Evolutionary conservation across 768 basidiomycete genomes (phyloP), one percentile per base, ranked within the genome.

Genomic region (Mycena maculata): DNA sequence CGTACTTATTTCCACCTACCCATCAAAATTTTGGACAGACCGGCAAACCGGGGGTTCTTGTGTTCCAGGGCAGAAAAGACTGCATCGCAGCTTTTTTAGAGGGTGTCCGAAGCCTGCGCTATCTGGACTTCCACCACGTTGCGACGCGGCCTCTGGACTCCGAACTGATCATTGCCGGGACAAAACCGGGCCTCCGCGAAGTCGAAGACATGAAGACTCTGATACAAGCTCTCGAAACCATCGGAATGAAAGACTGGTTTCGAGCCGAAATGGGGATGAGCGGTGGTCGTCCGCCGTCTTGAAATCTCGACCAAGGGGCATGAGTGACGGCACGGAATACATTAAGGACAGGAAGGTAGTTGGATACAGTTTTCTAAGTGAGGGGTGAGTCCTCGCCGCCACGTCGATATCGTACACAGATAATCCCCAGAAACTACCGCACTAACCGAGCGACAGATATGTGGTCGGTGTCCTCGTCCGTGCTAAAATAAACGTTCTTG

Each of bases 51-150:
- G 84, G 83, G 3, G 77, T 85, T 42, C 76, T 84, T 7, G 77
- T 85, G 9, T 82, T 84, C 56, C 77, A 83, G 25, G 82, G 82
- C 11, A 72, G 69, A 36, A 78, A 77, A 49, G 70, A 74, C 28
- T 73, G 74, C 33, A 79, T 84, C 39, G 74, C 77, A 22, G 66
- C 71, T 10, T 84, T 85, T 64, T 72, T 84, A 13, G 77, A 80
- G 62, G 73, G 77, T 55, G 81, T 73, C 31, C 73, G 80, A 72
- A 80, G 84, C 25, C 70, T 83, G 58, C 79, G 82, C 2, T 84
- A 83, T 69, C 76, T 83, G n/a, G 80, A 82, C 53, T 83, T 83
- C 62, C 81, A 78, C 63, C 82, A 83, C 50, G 74, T 84, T 12
- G 77, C 77, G 64, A 83, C 80, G 3, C 76, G 76, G 12, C 75